Base-by-base conservation (phyloP, 148 eudicot species). In the Chenopodium suecicum region DNA sequence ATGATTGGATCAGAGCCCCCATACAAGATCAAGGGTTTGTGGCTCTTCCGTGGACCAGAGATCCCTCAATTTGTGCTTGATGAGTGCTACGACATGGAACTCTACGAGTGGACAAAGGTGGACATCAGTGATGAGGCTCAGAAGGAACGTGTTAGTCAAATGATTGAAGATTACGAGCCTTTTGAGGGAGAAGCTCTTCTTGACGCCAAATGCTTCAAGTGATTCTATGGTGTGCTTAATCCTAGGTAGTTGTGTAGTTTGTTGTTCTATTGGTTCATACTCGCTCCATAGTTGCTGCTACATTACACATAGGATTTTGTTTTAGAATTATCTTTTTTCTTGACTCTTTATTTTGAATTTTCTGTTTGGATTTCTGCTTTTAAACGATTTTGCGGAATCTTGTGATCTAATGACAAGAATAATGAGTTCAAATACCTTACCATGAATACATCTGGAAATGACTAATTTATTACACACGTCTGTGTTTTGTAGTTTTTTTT, bases 71-170 rank as follows among this genome's bases (percentile, higher is more conserved):
- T 87, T 84, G 87, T 87, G 66, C 32, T 85, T 66, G 89, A 87
- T 29, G 90, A 88, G 81, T 83, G 86, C 81, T 88, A 88, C 14
- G 90, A 88, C 73, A 85, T 88, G 90, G 90, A 88, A 82, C 86
- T 85, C 5, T 88, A 85, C 17, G 84, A 83, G 41, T 85, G 89
- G 89, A 87, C 73, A n/a, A 87, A 87, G 80, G 89, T 85, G 0
- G 86, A 87, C 84, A 78, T 87, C 83, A 70, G 9, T 27, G 84
- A 85, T 54, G 89, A 87, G 71, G 87, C 82, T 16, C 87, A 87
- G 80, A 87, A 87, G 69, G 89, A 87, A 73, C 85, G 87, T 66
- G 89, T 80, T 25, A 87, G 66, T 79, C 89, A 87, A 70, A 87
- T 87, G 89, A 87, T 87, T 20, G 89, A 87, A 74, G 89, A 87